Evolutionary conservation across 2,329 filamentous ascomycete genomes (phyloP), one percentile per base, ranked within the genome.

Genomic region (Diaporthe eres): DNA sequence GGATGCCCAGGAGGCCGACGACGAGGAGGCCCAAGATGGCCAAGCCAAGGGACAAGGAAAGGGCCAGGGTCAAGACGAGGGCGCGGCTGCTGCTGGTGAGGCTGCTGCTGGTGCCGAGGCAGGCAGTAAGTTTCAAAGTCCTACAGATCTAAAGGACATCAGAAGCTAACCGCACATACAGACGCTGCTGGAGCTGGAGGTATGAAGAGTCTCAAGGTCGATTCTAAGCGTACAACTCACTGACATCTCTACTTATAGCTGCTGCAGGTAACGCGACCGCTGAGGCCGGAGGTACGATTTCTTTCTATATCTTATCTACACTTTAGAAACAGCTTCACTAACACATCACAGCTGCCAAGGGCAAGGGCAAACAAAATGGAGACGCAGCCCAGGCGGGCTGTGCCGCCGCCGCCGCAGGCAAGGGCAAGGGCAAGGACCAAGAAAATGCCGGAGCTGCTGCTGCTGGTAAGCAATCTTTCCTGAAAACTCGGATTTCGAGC

Each of bases 381-480:
- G 9, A 37, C 4, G 63, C 63, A n/a, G 61, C 28, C 4, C 25
- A 49, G 5, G 31, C 28, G 10, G 28, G 63, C 44, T 51, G 63
- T 10, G 58, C 51, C 5, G 58, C 37, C 47, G 44, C 37, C 31
- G 31, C 31, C 31, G 28, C 28, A 31, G 28, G 28, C 39, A 13
- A 28, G 22, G 37, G 42, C 51, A 53, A 74, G 60, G 55, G 55
- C 44, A 47, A 65, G 22, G 39, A n/a, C 51, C 68, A 72, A 25
- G 39, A 25, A 13, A 44, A n/a, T 25, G 68, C 25, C 55, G 28
- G 7, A 10, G 51, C 49, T 34, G 68, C 42, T 34, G 53, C 49
- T 9, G 49, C 34, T 37, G 31, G 68, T 57, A 31, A 57, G 53
- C 7, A 57, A 53, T 12, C 13, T 10, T 22, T 25, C 49, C n/a